phyloP scores from a whole-genome alignment of 2,329 filamentous ascomycete genomes.

The Nectriaceae sp. region DNA sequence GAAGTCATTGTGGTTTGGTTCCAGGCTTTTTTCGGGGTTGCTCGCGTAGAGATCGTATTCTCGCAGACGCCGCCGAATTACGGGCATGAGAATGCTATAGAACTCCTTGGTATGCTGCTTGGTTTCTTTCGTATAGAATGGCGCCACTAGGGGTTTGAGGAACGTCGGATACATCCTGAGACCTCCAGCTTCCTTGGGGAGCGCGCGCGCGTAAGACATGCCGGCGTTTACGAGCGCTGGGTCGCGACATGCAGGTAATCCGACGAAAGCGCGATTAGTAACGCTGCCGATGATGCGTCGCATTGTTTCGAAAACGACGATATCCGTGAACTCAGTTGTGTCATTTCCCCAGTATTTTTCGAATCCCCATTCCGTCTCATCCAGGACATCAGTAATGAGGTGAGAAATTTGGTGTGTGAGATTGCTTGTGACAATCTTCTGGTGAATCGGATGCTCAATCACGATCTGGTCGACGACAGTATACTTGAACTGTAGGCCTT shows the following conservation, averaged over 20 bases:
- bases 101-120: background rate
- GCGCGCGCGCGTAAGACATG: slow-evolving; percentile 2
- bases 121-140: slow-evolving; percentile 1
- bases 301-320: slow-evolving; percentile 7
- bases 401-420: slow-evolving; percentile 4
- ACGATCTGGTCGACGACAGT: slow-evolving; percentile 2
- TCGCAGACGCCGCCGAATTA: slow-evolving; percentile 2
- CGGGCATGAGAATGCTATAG: background rate
- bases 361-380: slow-evolving; percentile 1
- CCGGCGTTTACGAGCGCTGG: slow-evolving; percentile 1
- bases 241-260: slow-evolving; percentile 3
- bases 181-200: background rate
- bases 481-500: slow-evolving; percentile 7
- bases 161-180: background rate
- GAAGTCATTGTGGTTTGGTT: slow-evolving; percentile 7
- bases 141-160: background rate
- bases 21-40: slow-evolving; percentile 1
- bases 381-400: background rate
- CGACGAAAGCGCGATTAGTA: slow-evolving; percentile 7
- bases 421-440: slow-evolving; percentile 1
- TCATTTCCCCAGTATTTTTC: slow-evolving; percentile 5
- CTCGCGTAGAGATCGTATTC: background rate
- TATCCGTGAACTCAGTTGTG: background rate
- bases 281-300: slow-evolving; percentile 7
- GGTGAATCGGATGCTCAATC: slow-evolving; percentile 2